phyloP scores from a whole-genome alignment of 805 yeast species.

The Lachancea nothofagi region DNA sequence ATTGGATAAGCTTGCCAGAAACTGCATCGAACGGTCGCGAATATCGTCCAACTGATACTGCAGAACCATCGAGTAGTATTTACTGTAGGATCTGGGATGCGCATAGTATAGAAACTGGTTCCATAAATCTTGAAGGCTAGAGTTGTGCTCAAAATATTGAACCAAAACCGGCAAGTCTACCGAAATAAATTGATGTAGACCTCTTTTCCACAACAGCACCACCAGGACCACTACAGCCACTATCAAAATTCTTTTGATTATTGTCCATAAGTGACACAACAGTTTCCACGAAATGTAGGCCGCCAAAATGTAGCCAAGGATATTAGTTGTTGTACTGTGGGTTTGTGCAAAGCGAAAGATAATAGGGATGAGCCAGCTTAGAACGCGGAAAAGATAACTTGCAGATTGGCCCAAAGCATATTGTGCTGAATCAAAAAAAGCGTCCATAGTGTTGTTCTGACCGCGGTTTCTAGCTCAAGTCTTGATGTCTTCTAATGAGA shows the following conservation, averaged over 20 bases:
- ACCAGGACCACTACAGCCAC: conserved; percentile 15
- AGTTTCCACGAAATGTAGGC: conserved; percentile 26
- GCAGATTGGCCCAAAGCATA: not conserved
- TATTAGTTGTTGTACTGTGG: conserved; percentile 31
- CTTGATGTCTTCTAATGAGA: too few species aligned
- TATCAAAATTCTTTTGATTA: conserved; percentile 25
- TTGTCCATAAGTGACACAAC: conserved; percentile 27
- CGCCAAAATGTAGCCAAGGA: conserved; percentile 17
- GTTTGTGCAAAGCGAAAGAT: conserved; percentile 21
- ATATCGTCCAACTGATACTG: not conserved
- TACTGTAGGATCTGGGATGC: not conserved
- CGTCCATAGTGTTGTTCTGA: not conserved
- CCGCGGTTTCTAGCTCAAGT: not conserved
- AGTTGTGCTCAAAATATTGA: conserved; percentile 2
- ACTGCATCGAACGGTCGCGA: conserved; percentile 1
- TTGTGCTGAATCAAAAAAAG: not conserved
- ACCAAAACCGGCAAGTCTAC: conserved; percentile 6
- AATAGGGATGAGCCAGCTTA: conserved; percentile 13
- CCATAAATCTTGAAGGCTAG: conserved; percentile 4
- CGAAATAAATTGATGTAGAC: conserved; percentile 15
- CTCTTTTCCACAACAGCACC: conserved; percentile 33
- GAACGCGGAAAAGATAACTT: not conserved
- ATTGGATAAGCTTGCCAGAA: conserved; percentile 3
- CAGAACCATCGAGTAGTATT: not conserved
- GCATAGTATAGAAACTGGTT: not conserved